Conservation (phyloP, 1,284 basidiomycete species). For the Termitomyces sp. region DNA sequence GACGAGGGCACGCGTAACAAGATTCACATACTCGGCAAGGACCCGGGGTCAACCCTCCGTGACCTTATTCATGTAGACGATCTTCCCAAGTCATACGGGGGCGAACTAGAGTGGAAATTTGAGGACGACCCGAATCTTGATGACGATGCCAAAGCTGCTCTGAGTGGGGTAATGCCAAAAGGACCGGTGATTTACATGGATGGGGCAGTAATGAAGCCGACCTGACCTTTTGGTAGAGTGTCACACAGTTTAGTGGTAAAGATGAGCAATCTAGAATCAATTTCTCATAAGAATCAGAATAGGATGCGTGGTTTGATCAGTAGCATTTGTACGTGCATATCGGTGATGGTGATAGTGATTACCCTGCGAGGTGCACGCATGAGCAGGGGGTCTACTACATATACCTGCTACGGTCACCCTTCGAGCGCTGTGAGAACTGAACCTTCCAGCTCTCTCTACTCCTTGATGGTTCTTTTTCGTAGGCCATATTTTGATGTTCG, state of each 20-base stretch:
- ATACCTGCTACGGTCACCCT: no score
- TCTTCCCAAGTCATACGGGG: slow-evolving; percentile 64
- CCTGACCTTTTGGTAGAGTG: background rate
- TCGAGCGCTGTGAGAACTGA: no score
- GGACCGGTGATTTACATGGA: slow-evolving; percentile 48
- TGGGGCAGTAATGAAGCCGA: slow-evolving; percentile 28
- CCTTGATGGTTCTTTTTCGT: no score
- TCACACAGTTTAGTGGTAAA: background rate
- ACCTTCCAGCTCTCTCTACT: no score
- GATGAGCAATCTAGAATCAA: background rate
- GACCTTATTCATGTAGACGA: slow-evolving; percentile 50
- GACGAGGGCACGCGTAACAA: slow-evolving; percentile 71
- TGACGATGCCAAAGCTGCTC: slow-evolving; percentile 32
- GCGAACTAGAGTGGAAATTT: slow-evolving; percentile 61
- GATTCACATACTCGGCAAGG: slow-evolving; percentile 60
- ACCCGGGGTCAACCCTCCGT: slow-evolving; percentile 45
- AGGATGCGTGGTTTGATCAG: background rate
- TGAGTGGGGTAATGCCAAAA: slow-evolving; percentile 35
- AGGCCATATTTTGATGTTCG: no score
- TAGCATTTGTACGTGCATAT: no score
- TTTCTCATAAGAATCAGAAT: no score
- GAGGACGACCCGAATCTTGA: slow-evolving; percentile 59
- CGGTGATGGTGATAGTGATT: no score
- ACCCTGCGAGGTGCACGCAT: no score
- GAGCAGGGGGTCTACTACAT: no score